Evolutionary conservation across 2,329 filamentous ascomycete species (phyloP).

Genomic region (Penicillium janthinellum): DNA sequence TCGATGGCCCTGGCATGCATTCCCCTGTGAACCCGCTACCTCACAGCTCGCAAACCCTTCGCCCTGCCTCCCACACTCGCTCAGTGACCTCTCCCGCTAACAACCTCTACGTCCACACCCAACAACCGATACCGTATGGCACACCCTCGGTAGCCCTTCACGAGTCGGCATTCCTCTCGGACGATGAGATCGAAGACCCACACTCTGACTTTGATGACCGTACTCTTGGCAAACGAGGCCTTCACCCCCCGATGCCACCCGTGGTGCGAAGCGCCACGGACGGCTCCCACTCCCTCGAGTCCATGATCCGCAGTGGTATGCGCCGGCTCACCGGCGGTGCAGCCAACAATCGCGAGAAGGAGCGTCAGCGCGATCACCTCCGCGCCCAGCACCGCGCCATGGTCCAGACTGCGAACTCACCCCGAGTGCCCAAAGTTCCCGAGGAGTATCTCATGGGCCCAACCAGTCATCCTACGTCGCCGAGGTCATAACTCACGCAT

Average conservation of each 20-base stretch:
- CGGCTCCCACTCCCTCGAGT: constrained; percentile 47
- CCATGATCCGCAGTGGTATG: constrained; percentile 50
- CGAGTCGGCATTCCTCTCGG: constrained; percentile 66
- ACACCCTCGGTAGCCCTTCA: constrained; percentile 50
- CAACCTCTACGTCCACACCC: constrained; percentile 47
- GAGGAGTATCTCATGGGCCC: constrained; percentile 48
- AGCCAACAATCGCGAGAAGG: constrained; percentile 44
- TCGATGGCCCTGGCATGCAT: constrained; percentile 50
- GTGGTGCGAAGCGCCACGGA: constrained; percentile 41
- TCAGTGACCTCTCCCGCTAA: constrained; percentile 80
- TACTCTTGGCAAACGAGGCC: constrained; percentile 29
- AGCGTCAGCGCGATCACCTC: constrained; percentile 48
- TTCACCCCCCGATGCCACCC: constrained; percentile 24
- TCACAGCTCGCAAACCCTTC: constrained; percentile 41
- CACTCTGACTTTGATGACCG: constrained; percentile 84
- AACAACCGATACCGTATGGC: constrained; percentile 54
- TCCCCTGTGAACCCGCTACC: constrained; percentile 50
- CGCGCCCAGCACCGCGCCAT: constrained; percentile 47
- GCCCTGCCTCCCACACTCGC: constrained; percentile 74
- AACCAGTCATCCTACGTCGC: constrained; percentile 40
- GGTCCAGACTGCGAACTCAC: constrained; percentile 42
- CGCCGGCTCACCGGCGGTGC: constrained; percentile 50
- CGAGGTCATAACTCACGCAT: constrained; percentile 22
- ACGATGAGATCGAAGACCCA: constrained; percentile 76
- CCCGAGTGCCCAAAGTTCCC: constrained; percentile 52